Base-by-base conservation (phyloP, 2,329 filamentous ascomycete genomes). In the Nectriaceae sp. region DNA sequence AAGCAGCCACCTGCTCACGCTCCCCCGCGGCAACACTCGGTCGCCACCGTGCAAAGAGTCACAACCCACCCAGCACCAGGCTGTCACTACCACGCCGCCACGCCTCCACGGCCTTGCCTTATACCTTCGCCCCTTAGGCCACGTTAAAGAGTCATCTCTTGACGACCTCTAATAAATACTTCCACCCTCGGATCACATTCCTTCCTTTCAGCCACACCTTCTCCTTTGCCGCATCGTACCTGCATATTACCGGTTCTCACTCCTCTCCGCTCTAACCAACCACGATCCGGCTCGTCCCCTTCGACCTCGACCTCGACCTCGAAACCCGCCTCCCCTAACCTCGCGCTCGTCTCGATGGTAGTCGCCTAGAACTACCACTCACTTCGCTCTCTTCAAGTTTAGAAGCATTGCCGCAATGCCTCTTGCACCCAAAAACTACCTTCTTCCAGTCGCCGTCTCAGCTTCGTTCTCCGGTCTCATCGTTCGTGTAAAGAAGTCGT, bases 401-500 rank as follows among this genome's bases (percentile, higher is more conserved):
- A 58, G 59, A 63, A 69, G 67, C 63, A 65, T 65, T 69, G 56
- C 61, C 68, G 82, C 73, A 64, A 85, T 85, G 82, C 75, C 74
- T 78, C 65, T 82, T 82, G 76, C 71, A 75, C 73, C 69, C 70
- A 68, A 67, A 61, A 68, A 67, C 62, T 62, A 62, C 62, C 59
- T 66, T 66, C 73, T 71, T 74, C 77, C 81, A 84, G 82, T 85
- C 80, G 81, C 76, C 78, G 73, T 80, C 79, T 78, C 74, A 70
- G 78, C 75, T 72, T 75, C 72, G 80, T 82, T 77, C 66, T 75
- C 79, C 79, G 78, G 79, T 80, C 69, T 74, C 67, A 75, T 80
- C 75, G 68, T 75, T 73, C 68, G 75, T 79, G 75, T 75, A 77
- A 75, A 74, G 66, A 71, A 70, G 68, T 71, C 69, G 55, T 52